phyloP scores from a whole-genome alignment of 2,329 filamentous ascomycete species.

The Rhynchosporium graminicola region DNA sequence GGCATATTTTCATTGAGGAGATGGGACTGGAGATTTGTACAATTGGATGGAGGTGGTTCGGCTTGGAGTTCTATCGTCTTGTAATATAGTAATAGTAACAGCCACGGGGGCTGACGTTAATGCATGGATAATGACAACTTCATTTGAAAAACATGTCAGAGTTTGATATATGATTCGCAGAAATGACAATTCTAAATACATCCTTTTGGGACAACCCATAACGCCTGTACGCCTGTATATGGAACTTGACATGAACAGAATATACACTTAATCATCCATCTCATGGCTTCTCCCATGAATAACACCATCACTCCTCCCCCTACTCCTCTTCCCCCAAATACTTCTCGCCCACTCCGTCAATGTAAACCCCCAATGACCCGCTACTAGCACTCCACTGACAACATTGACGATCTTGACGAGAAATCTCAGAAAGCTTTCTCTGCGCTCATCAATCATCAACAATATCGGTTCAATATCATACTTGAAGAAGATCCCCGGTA shows the following conservation, averaged over 20 bases:
- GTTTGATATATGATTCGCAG: background rate
- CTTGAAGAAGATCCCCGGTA: constrained; percentile 96
- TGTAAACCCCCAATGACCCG: constrained; percentile 90
- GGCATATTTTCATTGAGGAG: background rate
- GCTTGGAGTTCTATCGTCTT: constrained; percentile 10
- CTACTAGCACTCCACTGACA: constrained; percentile 85
- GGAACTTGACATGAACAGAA: constrained; percentile 2
- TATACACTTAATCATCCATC: constrained; percentile 34
- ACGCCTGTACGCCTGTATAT: constrained; percentile 17
- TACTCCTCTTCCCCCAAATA: constrained; percentile 48
- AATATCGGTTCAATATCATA: constrained; percentile 98
- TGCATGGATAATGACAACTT: constrained; percentile 6
- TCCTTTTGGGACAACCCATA: background rate
- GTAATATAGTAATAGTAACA: constrained; percentile 13
- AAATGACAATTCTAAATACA: background rate
- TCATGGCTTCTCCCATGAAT: constrained; percentile 39
- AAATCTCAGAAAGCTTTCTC: constrained; percentile 73
- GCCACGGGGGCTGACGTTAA: constrained; percentile 15
- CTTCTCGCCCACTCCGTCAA: constrained; percentile 73
- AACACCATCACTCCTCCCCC: constrained; percentile 41
- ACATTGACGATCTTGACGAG: constrained; percentile 87
- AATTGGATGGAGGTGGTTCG: background rate
- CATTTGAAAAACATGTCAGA: background rate
- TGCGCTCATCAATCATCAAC: constrained; percentile 79
- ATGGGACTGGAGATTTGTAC: background rate